Percentiles rank a stretch among this genome's conserved stretches.
These are phyloP conservation scores for Thermomucor indicae-seudaticae DNA, from an alignment of 371 early-diverging fungal species.

Conservation along the genomic window DNA sequence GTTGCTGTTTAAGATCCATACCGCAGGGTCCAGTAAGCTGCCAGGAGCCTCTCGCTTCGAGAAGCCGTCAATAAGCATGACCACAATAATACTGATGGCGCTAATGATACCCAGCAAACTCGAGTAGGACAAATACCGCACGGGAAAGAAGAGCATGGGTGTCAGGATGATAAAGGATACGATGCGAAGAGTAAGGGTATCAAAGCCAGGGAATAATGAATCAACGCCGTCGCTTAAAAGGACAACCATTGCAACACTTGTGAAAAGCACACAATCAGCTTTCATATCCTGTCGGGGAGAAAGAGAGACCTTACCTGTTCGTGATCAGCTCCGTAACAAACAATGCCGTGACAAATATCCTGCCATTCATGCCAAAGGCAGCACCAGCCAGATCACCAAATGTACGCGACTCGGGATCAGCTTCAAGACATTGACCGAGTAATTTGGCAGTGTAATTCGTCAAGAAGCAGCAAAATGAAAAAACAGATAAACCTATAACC, in stretches of 20 bases:
- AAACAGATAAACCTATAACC: conserved; percentile 53
- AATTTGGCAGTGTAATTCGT: conserved; percentile 66
- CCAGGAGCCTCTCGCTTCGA: conserved; percentile 51
- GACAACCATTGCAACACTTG: conserved; percentile 35
- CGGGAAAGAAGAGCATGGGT: conserved; percentile 44
- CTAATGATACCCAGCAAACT: conserved; percentile 49
- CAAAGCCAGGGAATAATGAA: conserved; percentile 33
- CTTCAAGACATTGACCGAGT: conserved; percentile 55
- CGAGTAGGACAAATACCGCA: conserved; percentile 47
- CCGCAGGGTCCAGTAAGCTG: conserved; percentile 52
- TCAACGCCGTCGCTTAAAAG: conserved; percentile 40
- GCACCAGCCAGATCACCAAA: conserved; percentile 68
- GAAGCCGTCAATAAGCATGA: conserved; percentile 48
- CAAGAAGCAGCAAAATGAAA: conserved; percentile 51
- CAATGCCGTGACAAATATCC: conserved; percentile 43
- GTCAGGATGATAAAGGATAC: conserved; percentile 40
- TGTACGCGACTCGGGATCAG: conserved; percentile 40
- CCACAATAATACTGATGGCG: conserved; percentile 34
- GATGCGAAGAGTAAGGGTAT: conserved; percentile 18
- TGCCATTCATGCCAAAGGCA: conserved; percentile 64
- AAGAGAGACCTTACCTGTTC: conserved; percentile 52
- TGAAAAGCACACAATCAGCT: neutral
- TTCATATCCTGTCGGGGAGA: too few relatives aligned
- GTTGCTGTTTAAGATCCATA: conserved; percentile 17
- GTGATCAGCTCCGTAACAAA: conserved; percentile 67